Evolutionary conservation across 371 early-diverging fungal genomes (phyloP), one percentile per base, ranked within the genome.

Genomic region (Sporodiniella umbellata): DNA sequence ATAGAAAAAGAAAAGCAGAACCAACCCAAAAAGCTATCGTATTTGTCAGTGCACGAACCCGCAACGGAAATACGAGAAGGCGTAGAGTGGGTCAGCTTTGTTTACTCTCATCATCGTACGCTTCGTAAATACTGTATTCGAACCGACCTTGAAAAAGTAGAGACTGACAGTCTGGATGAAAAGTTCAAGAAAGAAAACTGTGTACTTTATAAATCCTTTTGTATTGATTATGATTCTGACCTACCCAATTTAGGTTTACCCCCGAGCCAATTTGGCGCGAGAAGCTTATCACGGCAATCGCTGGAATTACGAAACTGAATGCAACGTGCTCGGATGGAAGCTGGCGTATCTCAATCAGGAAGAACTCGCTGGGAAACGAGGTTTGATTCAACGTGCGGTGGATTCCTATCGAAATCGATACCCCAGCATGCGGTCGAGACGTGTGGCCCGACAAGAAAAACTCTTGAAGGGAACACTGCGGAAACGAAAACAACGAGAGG

Each of bases 351-450:
- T 93, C 11, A 96, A 96, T 64, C 79, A 75, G 14, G 77, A 79
- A 15, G 75, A 89, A 51, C 79, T 94, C 39, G 79, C 86, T 19
- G 93, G 86, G 5, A 89, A 89, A 37, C 83, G 95, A 37, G 97
- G 97, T 8, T 68, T 95, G 25, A 79, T 96, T 48, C 97, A 96
- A 59, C 73, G 96, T 4, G 95, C 95, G 0, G 97, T 96, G 0
- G 96, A 96, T 68, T 88, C 87, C 17, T 96, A 89, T 58, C 78
- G 96, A 42, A 89, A 94, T 50, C 78, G 89, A 23, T 86, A 86
- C 58, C 87, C 90, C 8, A 85, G 84, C 28, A 79, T 85, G 61
- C 76, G 90, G 55, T 87, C 85, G 15, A 80, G 92, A 37, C 75
- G 93, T 21, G 84, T 92, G 11, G 81, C 88, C 3, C 70, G 90